Conservation (phyloP, 345 rosid species). For the Euphorbia pulcherrima region DNA sequence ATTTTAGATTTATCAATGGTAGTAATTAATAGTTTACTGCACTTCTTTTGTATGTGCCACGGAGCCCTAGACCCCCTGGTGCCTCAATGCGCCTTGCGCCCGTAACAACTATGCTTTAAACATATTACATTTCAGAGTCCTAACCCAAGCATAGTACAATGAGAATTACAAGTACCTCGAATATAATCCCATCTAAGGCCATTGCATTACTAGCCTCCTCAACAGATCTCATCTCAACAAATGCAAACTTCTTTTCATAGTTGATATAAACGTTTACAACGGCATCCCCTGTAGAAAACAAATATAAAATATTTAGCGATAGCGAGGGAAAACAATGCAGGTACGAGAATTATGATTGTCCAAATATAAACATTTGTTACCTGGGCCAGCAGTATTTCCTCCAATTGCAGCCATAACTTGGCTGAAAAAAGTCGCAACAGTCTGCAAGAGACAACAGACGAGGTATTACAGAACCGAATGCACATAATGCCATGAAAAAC, state of each 20-base stretch:
- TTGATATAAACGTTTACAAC: constrained; percentile 98
- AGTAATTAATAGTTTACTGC: no score
- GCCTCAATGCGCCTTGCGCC: no score
- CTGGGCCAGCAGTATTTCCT: constrained; percentile 98
- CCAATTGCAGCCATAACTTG: constrained; percentile 98
- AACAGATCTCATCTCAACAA: constrained; percentile 99
- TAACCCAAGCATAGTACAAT: neutral
- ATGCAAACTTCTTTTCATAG: constrained; percentile 99
- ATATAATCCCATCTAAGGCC: constrained; percentile 95
- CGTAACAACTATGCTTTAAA: no score
- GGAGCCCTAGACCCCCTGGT: no score
- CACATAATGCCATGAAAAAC: neutral
- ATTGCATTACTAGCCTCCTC: constrained; percentile 99
- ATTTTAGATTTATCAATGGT: no score
- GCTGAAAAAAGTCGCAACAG: constrained; percentile 88
- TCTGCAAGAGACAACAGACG: constrained; percentile 42
- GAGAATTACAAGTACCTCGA: constrained; percentile 53
- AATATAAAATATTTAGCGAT: neutral
- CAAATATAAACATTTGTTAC: constrained; percentile 26
- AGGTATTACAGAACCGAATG: neutral
- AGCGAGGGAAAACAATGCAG: neutral
- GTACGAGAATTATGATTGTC: neutral
- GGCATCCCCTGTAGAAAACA: constrained; percentile 68
- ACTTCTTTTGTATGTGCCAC: no score
- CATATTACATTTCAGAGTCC: neutral